Evolutionary conservation across 495 filamentous ascomycete genomes (phyloP), one percentile per base, ranked within the genome.

Genomic region (Lepidopterella palustris): DNA sequence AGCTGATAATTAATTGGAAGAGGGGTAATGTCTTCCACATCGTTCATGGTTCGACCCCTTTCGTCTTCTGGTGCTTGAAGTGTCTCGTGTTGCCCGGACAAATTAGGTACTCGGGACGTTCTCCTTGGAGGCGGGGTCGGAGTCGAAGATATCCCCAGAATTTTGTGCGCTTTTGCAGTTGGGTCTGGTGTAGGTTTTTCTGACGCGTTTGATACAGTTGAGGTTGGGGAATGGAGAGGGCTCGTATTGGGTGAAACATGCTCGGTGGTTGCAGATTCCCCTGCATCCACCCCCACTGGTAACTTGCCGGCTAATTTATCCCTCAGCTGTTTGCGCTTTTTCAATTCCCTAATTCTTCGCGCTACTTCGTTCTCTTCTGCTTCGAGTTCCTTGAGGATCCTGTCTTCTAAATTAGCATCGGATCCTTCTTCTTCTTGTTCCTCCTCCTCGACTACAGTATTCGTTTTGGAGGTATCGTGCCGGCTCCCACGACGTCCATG

Each of bases 121-220:
- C 55, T 51, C 55, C 58, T 59, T 29, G 58, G 60, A 23, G 53
- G 58, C 51, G 57, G 45, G 21, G 58, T 57, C 21, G 65, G 51
- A 15, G 15, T 26, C 59, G 63, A 56, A 5, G 54, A 40, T 31
- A 73, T 64, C 10, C 71, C 71, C 10, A 73, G 61, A 20, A 73
- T 50, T 45, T 67, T 71, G 56, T 73, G 71, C 48, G 71, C 69
- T 53, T 71, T 73, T 1, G 62, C 59, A 11, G 63, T 45, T 10
- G 69, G 61, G 52, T 73, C 63, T 24, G 63, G 65, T 21, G 50
- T 47, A 55, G 65, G 57, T 35, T 45, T 64, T 62, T 68, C 61
- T 18, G 61, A 64, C 61, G 53, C 20, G 65, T 58, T 68, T 64
- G 68, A 66, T 53, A 69, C 60, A 57, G 56, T 65, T 54, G 60